Conservation (phyloP, 1,284 basidiomycete species). For the Apiotrichum montevideense region DNA sequence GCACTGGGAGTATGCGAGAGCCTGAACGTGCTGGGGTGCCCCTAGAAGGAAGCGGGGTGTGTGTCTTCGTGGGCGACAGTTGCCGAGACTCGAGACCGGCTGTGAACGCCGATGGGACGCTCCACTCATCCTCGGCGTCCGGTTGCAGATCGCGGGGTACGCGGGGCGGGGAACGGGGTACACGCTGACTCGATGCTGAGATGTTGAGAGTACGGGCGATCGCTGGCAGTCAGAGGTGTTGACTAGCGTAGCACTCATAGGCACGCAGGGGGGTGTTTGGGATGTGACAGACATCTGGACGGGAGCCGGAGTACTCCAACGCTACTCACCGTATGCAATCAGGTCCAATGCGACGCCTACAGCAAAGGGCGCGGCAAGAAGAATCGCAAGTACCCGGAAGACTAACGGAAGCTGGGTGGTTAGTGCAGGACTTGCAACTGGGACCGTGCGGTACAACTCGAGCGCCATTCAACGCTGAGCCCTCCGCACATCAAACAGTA, state of each 20-base stretch:
- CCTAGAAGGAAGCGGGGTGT: background rate
- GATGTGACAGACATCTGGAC: no score
- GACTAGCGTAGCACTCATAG: background rate
- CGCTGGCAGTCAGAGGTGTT: conserved; percentile 12
- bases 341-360: conserved; percentile 32
- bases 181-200: conserved; percentile 29
- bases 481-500: background rate
- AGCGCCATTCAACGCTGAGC: background rate
- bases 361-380: conserved; percentile 28
- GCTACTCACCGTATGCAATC: conserved; percentile 31
- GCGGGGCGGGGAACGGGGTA: conserved; percentile 28
- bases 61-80: background rate
- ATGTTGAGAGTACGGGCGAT: conserved; percentile 36
- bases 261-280: no score
- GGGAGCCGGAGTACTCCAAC: background rate
- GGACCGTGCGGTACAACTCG: no score
- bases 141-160: conserved; percentile 3
- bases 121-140: conserved; percentile 3
- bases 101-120: background rate
- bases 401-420: conserved; percentile 24
- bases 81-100: background rate
- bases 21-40: background rate
- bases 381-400: conserved; percentile 25
- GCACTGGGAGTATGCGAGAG: background rate
- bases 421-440: no score